Evolutionary conservation across 2,329 filamentous ascomycete genomes (phyloP), one percentile per base, ranked within the genome.

Genomic region (Eurotiales sp.): DNA sequence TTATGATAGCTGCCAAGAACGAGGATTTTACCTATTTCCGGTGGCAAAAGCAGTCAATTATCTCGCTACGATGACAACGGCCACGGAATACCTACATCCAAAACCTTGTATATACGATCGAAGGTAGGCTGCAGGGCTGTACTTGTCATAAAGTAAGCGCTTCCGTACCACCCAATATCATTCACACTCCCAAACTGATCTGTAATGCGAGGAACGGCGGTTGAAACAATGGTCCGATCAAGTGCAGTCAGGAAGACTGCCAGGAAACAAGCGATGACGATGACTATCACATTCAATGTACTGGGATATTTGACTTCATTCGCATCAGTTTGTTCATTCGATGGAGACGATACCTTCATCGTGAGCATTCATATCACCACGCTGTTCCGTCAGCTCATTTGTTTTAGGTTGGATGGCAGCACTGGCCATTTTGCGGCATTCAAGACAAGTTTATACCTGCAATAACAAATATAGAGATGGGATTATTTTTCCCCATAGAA

Each of bases 121-220:
- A 71, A 73, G 5, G 67, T 61, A 12, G 75, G 59, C 27, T 70
- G 69, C 47, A 76, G 68, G 2, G 71, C 64, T 49, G 68, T 70
- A 4, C 63, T 68, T 0, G 72, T 74, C 17, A 77, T 59, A 8
- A 75, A 61, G 39, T 43, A 50, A 3, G 46, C 46, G 15, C 46
- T 50, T 22, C 46, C 46, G 15, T 50, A 50, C 46, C 76, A 78
- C 27, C 73, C 73, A 6, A 78, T 67, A 51, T 77, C 74, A 4
- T 66, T 61, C 30, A 75, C 62, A 3, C 72, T 72, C 32, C 76
- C 61, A 58, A 78, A 77, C 32, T 75, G 61, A 53, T 75, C 67
- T 0, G 74, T 76, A 49, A 78, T 77, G 10, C 62, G 64, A 8
- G 75, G 75, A 23, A 77, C 74, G 2, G 74, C 75, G 2, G 72